phyloP scores from a whole-genome alignment of 768 basidiomycete species.

The Cytidiella melzeri region DNA sequence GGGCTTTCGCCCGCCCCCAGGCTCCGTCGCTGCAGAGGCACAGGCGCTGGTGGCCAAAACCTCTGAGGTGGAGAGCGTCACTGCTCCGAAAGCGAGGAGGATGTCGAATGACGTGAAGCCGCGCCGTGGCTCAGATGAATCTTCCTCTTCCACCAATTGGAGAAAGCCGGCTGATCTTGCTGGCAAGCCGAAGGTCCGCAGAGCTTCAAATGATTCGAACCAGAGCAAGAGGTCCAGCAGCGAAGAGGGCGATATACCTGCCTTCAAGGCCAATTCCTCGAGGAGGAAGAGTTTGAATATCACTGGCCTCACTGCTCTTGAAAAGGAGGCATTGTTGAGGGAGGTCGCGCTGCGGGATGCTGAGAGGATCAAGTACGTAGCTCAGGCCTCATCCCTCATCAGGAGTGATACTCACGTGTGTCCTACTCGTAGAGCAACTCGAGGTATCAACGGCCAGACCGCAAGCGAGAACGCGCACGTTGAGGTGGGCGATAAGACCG shows the following conservation, averaged over 20 bases:
- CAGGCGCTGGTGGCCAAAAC: constrained; percentile 23
- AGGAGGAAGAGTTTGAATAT: background rate
- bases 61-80: constrained; percentile 9
- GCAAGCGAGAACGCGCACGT: constrained; percentile 7
- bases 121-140: background rate
- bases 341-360: constrained; percentile 21
- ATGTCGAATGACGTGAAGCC: constrained; percentile 7
- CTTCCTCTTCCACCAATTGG: background rate
- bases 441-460: constrained; percentile 14
- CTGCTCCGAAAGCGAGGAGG: background rate
- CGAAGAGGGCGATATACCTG: constrained; percentile 2
- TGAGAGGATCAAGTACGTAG: constrained; percentile 21
- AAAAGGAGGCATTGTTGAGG: constrained; percentile 16
- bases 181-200: background rate
- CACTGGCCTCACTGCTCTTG: background rate
- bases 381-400: no score
- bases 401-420: background rate
- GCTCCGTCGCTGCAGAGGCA: constrained; percentile 26
- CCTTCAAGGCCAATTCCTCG: constrained; percentile 4
- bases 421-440: constrained; percentile 13
- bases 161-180: background rate
- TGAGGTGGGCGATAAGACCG: background rate
- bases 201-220: constrained; percentile 2
- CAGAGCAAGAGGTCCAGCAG: background rate
- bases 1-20: constrained; percentile 26